phyloP scores from a whole-genome alignment of 805 yeast species.

The Wickerhamiella australiensis region DNA sequence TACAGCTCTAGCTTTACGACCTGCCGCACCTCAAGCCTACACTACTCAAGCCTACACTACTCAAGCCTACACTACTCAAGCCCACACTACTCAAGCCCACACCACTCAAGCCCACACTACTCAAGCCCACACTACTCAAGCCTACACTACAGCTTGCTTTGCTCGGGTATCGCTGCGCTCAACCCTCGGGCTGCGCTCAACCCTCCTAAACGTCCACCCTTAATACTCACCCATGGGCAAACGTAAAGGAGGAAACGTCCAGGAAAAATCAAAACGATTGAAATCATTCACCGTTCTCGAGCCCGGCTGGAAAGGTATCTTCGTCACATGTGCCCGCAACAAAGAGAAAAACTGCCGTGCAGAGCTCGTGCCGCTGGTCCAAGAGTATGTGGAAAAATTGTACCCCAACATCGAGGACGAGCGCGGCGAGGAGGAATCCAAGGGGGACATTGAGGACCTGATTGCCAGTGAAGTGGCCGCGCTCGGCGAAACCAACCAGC shows the following conservation, averaged over 20 bases:
- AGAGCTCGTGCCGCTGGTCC: slow-evolving; percentile 20
- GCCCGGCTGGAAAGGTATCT: slow-evolving; percentile 77
- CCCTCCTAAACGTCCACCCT: background rate
- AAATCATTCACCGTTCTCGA: slow-evolving; percentile 35
- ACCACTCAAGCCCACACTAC: too few species aligned
- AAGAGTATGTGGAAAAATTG: slow-evolving; percentile 29
- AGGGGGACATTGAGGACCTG: slow-evolving; percentile 56
- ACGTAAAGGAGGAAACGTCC: slow-evolving; percentile 2
- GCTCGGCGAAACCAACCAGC: slow-evolving; percentile 34
- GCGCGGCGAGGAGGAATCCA: slow-evolving; percentile 30
- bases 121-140: too few species aligned
- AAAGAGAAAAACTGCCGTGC: slow-evolving; percentile 38
- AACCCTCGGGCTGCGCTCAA: background rate
- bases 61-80: too few species aligned
- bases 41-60: too few species aligned
- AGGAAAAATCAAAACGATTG: slow-evolving; percentile 1
- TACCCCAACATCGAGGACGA: slow-evolving; percentile 28
- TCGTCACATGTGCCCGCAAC: slow-evolving; percentile 77
- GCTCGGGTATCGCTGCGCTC: background rate
- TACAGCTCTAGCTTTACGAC: too few species aligned
- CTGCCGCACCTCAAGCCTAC: too few species aligned
- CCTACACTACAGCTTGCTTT: too few species aligned
- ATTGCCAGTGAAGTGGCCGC: slow-evolving; percentile 52
- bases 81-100: too few species aligned
- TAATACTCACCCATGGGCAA: slow-evolving; percentile 1